phyloP scores from a whole-genome alignment of 2,329 filamentous ascomycete genomes.

The Corynespora cassiicola region DNA sequence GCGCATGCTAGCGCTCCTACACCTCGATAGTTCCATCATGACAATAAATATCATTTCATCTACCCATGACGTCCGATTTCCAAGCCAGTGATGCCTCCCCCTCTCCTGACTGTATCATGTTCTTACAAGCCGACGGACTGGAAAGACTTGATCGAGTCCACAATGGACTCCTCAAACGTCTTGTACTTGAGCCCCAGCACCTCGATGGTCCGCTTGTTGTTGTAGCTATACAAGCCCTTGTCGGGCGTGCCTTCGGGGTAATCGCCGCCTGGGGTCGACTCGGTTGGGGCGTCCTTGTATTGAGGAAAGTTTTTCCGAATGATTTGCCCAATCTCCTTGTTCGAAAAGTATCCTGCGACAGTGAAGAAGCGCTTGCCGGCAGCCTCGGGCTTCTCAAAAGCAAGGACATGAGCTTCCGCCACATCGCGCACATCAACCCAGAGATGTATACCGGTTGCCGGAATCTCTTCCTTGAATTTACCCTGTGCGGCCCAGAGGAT shows the following conservation, averaged over 20 bases:
- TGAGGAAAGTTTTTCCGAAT: slow-evolving; percentile 64
- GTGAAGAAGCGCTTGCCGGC: slow-evolving; percentile 71
- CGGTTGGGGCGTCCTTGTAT: slow-evolving; percentile 57
- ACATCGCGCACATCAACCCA: slow-evolving; percentile 62
- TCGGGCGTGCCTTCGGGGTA: slow-evolving; percentile 55
- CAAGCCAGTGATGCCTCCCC: no score
- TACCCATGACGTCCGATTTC: no score
- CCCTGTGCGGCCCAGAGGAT: slow-evolving; percentile 70
- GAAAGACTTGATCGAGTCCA: slow-evolving; percentile 69
- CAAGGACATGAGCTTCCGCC: slow-evolving; percentile 68
- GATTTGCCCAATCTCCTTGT: slow-evolving; percentile 64
- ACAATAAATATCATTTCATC: no score
- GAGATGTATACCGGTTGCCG: slow-evolving; percentile 61
- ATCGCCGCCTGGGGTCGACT: slow-evolving; percentile 50
- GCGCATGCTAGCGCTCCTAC: no score
- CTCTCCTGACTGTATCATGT: neutral
- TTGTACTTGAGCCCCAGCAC: slow-evolving; percentile 67
- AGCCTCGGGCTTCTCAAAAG: slow-evolving; percentile 61
- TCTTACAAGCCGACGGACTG: slow-evolving; percentile 58
- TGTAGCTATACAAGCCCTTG: slow-evolving; percentile 50
- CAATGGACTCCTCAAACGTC: slow-evolving; percentile 63
- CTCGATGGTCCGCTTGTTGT: slow-evolving; percentile 62
- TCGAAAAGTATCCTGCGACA: slow-evolving; percentile 63
- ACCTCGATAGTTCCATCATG: no score
- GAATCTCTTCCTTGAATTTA: slow-evolving; percentile 63